Conservation (phyloP, 2,329 filamentous ascomycete species). For the Mycosphaerella sp. region DNA sequence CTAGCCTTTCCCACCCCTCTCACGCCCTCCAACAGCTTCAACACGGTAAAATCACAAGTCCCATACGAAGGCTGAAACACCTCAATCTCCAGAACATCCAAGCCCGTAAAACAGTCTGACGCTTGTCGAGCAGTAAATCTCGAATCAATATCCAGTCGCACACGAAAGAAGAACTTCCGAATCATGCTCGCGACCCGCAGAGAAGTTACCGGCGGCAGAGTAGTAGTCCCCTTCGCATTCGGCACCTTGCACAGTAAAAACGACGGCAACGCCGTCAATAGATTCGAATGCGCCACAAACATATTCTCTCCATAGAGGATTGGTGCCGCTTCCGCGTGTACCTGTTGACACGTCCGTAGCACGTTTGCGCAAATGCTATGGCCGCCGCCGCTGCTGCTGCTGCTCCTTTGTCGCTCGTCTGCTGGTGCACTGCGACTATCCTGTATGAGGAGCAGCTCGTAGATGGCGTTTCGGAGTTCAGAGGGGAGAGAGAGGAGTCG, state of each 20-base stretch:
- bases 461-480: slow-evolving; percentile 56
- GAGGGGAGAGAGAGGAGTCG: slow-evolving; percentile 45
- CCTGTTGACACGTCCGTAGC: slow-evolving; percentile 38
- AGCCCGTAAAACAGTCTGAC: slow-evolving; percentile 40
- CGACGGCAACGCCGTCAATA: slow-evolving; percentile 40
- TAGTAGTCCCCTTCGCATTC: background rate
- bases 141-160: slow-evolving; percentile 47
- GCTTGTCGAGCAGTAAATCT: slow-evolving; percentile 39
- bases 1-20: slow-evolving; percentile 41
- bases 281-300: slow-evolving; percentile 45
- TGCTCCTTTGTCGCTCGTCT: background rate
- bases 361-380: slow-evolving; percentile 40
- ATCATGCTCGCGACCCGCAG: slow-evolving; percentile 34
- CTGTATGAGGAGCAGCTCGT: slow-evolving; percentile 33
- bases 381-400: background rate
- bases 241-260: slow-evolving; percentile 30
- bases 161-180: slow-evolving; percentile 39
- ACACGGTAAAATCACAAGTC: slow-evolving; percentile 38
- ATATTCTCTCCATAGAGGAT: slow-evolving; percentile 46
- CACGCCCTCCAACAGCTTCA: slow-evolving; percentile 43
- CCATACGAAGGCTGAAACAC: slow-evolving; percentile 44
- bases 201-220: slow-evolving; percentile 34
- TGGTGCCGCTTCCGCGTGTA: slow-evolving; percentile 38
- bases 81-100: slow-evolving; percentile 45
- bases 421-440: slow-evolving; percentile 13